These are phyloP conservation scores for Olyra latifolia DNA, from an alignment of 176 grass and related monocot species.

Conservation along the genomic window DNA sequence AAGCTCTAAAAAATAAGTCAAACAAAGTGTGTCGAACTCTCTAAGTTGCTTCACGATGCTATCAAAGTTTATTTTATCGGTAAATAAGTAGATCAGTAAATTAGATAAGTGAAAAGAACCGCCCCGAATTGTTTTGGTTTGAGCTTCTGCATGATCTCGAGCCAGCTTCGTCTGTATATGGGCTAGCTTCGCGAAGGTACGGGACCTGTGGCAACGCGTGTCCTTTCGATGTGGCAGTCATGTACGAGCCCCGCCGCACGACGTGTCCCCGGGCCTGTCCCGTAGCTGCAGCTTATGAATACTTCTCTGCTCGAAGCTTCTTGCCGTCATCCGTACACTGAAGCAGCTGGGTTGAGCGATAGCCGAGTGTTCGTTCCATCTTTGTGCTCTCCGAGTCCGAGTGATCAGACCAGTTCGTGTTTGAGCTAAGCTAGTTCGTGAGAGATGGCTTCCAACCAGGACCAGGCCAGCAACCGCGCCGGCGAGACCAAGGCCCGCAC, in stretches of 20 bases:
- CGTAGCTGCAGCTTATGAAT: conserved; percentile 7
- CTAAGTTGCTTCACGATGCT: too few relatives aligned
- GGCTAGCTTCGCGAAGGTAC: conserved; percentile 43
- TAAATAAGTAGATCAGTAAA: too few relatives aligned
- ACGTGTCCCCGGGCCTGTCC: conserved; percentile 25
- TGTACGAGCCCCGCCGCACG: not conserved
- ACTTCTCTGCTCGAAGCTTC: not conserved
- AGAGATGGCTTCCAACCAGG: conserved; percentile 62
- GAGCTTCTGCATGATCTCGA: not conserved
- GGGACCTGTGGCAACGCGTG: conserved; percentile 16
- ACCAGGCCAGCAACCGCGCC: conserved; percentile 49
- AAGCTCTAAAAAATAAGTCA: too few relatives aligned
- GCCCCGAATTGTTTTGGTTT: too few relatives aligned
- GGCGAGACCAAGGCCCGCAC: conserved; percentile 69
- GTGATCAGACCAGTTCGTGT: not conserved
- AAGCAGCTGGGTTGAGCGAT: not conserved
- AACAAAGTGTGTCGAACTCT: too few relatives aligned
- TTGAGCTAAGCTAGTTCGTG: not conserved
- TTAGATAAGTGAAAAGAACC: too few relatives aligned
- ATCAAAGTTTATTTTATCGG: too few relatives aligned
- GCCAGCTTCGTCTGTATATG: conserved; percentile 19
- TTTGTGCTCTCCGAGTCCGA: not conserved
- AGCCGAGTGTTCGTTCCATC: not conserved
- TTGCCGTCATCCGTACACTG: not conserved
- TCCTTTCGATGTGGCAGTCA: conserved; percentile 45